Evolutionary conservation across 2,329 filamentous ascomycete species (phyloP).

Genomic region (Paraconiothyrium sp.): DNA sequence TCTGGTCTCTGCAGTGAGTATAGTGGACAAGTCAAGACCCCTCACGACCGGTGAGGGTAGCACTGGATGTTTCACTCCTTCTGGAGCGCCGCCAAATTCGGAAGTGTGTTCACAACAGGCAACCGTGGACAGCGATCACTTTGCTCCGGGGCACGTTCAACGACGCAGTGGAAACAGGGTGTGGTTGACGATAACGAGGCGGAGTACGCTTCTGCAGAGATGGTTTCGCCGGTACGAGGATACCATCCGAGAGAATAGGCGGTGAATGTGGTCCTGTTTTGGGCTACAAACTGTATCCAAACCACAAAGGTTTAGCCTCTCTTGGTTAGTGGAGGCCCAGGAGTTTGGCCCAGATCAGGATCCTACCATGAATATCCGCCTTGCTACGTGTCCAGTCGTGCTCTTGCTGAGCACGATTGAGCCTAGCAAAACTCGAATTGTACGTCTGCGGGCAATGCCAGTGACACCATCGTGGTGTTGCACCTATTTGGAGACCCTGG

Average conservation of each 20-base stretch:
- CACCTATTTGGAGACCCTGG: neutral
- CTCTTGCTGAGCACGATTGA: neutral
- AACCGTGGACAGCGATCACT: neutral
- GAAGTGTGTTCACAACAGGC: neutral
- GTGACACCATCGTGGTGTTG: neutral
- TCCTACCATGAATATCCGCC: conserved; percentile 1
- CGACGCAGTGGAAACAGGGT: neutral
- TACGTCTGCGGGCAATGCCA: neutral
- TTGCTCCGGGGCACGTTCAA: neutral
- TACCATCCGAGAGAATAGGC: neutral
- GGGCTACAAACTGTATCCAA: neutral
- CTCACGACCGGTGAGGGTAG: neutral
- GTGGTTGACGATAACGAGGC: neutral
- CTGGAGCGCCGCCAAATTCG: neutral
- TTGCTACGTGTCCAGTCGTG: conserved; percentile 5
- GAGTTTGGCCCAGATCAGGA: neutral
- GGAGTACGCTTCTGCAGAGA: neutral
- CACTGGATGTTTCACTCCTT: neutral
- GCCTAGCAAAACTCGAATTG: neutral
- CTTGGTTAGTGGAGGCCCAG: neutral
- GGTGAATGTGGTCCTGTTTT: neutral
- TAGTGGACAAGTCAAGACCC: neutral
- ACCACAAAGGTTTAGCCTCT: neutral
- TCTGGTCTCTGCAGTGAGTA: neutral
- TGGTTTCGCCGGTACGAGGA: neutral